Conservation (phyloP, 139 green algal genomes). For the Picochlorum sp. region DNA sequence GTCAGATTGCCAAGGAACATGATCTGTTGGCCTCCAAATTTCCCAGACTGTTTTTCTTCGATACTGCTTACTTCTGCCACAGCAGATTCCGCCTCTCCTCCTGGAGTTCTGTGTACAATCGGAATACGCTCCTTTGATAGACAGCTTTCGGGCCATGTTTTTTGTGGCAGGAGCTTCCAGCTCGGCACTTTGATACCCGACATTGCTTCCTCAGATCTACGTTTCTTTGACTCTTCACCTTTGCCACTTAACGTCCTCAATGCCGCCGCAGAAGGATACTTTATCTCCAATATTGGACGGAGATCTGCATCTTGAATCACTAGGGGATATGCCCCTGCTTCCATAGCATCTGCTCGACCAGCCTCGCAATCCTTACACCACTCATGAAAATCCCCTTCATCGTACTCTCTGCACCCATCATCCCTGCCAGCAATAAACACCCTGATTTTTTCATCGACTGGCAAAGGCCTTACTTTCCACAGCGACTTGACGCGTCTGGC, state of each 20-base stretch:
- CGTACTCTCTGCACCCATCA: constrained; percentile 11
- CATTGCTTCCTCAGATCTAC: background rate
- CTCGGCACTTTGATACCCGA: constrained; percentile 14
- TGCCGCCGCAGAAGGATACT: background rate
- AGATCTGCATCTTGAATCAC: constrained; percentile 28
- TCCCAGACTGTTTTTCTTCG: background rate
- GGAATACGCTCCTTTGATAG: background rate
- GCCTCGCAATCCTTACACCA: constrained; percentile 20
- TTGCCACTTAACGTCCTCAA: background rate
- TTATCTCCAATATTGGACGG: constrained; percentile 24
- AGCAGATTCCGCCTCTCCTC: background rate
- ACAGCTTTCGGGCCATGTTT: constrained; percentile 8
- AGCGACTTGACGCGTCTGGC: constrained; percentile 3
- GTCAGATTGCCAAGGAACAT: background rate
- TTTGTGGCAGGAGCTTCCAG: background rate
- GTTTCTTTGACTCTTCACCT: background rate
- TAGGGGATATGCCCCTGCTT: constrained; percentile 18
- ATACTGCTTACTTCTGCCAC: too few relatives aligned
- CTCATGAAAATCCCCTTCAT: constrained; percentile 20
- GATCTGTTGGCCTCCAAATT: background rate
- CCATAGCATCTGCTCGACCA: constrained; percentile 12
- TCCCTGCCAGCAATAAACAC: constrained; percentile 21
- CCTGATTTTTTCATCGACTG: constrained; percentile 26
- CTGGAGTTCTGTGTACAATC: background rate
- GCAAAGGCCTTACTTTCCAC: constrained; percentile 23